These are phyloP conservation scores for Curvularia verruculosa DNA, from an alignment of 2,329 filamentous ascomycete species.

Conservation along the genomic window DNA sequence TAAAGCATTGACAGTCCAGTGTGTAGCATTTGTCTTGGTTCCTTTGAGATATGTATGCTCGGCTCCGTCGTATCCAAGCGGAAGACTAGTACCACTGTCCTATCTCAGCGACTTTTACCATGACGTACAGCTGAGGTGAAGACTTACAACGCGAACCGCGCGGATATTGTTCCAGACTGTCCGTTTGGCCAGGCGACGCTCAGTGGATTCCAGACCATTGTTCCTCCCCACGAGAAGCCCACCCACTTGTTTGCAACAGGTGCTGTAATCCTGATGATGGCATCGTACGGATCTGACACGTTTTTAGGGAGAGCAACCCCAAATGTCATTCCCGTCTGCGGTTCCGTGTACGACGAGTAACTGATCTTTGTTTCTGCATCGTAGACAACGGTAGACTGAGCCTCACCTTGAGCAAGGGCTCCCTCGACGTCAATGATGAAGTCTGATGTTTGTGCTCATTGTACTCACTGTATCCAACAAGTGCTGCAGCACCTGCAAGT, in stretches of 20 bases:
- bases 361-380: conserved; percentile 41
- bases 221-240: conserved; percentile 42
- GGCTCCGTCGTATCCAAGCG: conserved; percentile 36
- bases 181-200: conserved; percentile 42
- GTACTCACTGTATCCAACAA: conserved; percentile 33
- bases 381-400: conserved; percentile 37
- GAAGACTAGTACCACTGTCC: conserved; percentile 34
- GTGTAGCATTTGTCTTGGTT: conserved; percentile 39
- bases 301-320: conserved; percentile 41
- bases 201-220: conserved; percentile 45
- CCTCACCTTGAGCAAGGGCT: conserved; percentile 42
- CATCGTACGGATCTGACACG: conserved; percentile 40
- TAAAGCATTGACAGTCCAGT: conserved; percentile 40
- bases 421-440: conserved; percentile 16
- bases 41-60: conserved; percentile 40
- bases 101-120: conserved; percentile 23
- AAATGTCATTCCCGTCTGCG: conserved; percentile 38
- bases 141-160: conserved; percentile 43
- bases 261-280: conserved; percentile 38
- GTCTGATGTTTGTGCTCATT: background rate
- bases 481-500: conserved; percentile 36
- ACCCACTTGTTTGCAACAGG: conserved; percentile 36
- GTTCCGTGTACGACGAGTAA: conserved; percentile 39
- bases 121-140: background rate
- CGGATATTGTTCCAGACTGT: conserved; percentile 34